Percentiles rank a stretch among this genome's conserved stretches.
Conservation (phyloP, 371 early-diverging fungal species). For the Chytridium lagenaria region DNA sequence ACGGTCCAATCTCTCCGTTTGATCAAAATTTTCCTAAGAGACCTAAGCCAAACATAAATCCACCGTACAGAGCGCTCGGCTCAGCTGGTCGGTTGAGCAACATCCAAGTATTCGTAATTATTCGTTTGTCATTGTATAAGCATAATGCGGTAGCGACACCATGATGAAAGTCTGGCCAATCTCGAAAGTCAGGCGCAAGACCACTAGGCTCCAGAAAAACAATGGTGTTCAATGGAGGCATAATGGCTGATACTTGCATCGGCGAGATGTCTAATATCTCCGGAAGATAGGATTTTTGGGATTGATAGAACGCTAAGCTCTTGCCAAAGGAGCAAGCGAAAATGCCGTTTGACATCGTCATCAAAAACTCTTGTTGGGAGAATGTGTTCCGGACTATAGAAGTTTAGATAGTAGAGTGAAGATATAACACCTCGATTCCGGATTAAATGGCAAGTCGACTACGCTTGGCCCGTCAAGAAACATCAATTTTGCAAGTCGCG, state of each 20-base stretch:
- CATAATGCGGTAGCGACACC: slow-evolving; percentile 83
- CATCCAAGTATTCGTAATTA: slow-evolving; percentile 79
- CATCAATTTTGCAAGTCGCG: neutral
- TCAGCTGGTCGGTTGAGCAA: slow-evolving; percentile 66
- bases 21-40: slow-evolving; percentile 72
- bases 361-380: neutral
- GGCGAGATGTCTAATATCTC: slow-evolving; percentile 65
- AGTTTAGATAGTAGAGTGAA: too few species aligned
- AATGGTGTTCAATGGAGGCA: slow-evolving; percentile 66
- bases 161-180: slow-evolving; percentile 88
- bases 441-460: too few species aligned
- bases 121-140: slow-evolving; percentile 61
- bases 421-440: too few species aligned
- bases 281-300: slow-evolving; percentile 25
- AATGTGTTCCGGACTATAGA: slow-evolving; percentile 2
- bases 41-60: slow-evolving; percentile 82
- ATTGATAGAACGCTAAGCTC: neutral
- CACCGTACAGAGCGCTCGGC: slow-evolving; percentile 66
- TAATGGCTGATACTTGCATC: slow-evolving; percentile 63
- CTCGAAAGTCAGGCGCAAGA: slow-evolving; percentile 53
- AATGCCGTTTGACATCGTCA: neutral
- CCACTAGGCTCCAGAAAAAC: slow-evolving; percentile 58
- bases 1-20: neutral
- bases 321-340: neutral
- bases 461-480: neutral